phyloP scores from a whole-genome alignment of 2,329 filamentous ascomycete species.

The Talaromyces funiculosus region DNA sequence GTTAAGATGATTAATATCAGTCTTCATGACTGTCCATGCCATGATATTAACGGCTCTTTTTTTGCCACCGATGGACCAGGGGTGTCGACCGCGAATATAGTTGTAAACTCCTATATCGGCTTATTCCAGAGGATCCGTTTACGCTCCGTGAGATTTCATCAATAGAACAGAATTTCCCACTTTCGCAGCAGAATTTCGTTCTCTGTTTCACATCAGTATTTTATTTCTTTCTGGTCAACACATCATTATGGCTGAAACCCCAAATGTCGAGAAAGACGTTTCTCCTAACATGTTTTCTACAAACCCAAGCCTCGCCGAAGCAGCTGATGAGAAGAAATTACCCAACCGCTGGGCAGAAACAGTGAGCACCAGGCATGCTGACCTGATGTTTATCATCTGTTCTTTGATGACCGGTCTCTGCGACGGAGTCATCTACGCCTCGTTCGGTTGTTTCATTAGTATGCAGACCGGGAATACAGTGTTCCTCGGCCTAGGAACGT shows the following conservation, averaged over 20 bases:
- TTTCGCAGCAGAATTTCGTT: not conserved
- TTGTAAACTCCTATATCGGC: not conserved
- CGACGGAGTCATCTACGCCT: conserved; percentile 42
- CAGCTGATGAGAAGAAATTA: not conserved
- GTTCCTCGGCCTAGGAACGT: conserved; percentile 42
- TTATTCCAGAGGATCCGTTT: not conserved
- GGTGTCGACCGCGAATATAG: not conserved
- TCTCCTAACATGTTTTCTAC: not conserved
- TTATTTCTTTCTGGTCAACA: no score
- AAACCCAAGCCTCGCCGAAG: not conserved
- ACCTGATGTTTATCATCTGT: conserved; percentile 33
- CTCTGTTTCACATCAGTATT: no score
- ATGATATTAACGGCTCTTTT: not conserved
- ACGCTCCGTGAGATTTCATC: not conserved
- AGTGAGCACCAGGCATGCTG: conserved; percentile 28
- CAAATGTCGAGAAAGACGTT: not conserved
- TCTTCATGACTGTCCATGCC: not conserved
- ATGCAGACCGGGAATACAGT: conserved; percentile 48
- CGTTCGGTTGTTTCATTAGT: conserved; percentile 43
- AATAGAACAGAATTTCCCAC: not conserved
- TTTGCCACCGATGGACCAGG: not conserved
- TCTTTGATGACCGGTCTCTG: conserved; percentile 41
- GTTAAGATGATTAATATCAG: not conserved
- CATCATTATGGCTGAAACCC: not conserved
- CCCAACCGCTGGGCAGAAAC: conserved; percentile 14